Evolutionary conservation across 2,329 filamentous ascomycete genomes (phyloP).

Genomic region (Ophiostoma himal-ulmi): DNA sequence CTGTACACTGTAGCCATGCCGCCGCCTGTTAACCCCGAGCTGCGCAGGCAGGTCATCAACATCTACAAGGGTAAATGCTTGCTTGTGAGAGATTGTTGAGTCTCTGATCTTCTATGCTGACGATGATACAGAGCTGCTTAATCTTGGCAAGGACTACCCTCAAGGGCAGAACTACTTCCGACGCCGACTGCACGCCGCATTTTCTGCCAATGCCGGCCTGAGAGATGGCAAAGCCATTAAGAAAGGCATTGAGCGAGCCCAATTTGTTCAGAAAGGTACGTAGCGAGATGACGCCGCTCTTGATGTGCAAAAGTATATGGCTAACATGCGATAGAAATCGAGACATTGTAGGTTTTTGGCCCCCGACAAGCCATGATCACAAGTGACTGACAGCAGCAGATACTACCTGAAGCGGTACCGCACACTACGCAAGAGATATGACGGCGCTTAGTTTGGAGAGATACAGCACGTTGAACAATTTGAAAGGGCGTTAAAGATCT

Average conservation of each 20-base stretch:
- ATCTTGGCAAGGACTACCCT: slow-evolving; percentile 80
- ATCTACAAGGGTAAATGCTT: slow-evolving; percentile 72
- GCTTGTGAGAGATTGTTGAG: not conserved
- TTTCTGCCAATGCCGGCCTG: slow-evolving; percentile 66
- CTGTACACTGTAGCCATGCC: slow-evolving; percentile 25
- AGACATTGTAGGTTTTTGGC: slow-evolving; percentile 68
- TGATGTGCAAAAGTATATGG: not conserved
- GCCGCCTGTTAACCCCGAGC: slow-evolving; percentile 44
- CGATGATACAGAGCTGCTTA: slow-evolving; percentile 63
- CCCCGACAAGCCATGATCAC: not conserved
- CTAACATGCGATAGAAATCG: slow-evolving; percentile 59
- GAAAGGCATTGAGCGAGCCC: slow-evolving; percentile 67
- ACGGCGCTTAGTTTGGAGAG: slow-evolving; percentile 34
- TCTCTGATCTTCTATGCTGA: not conserved
- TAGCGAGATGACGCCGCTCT: not conserved
- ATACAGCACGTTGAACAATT: not conserved
- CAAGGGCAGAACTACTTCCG: slow-evolving; percentile 76
- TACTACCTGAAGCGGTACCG: slow-evolving; percentile 92
- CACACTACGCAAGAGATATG: slow-evolving; percentile 74
- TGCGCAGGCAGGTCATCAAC: slow-evolving; percentile 72
- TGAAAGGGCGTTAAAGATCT: not conserved
- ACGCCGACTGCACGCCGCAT: slow-evolving; percentile 75
- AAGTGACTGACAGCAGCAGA: slow-evolving; percentile 39
- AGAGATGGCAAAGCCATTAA: slow-evolving; percentile 69
- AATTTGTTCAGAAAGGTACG: slow-evolving; percentile 85